Conservation (phyloP, 108 stramenopile species). For the Epipyxis sp. region DNA sequence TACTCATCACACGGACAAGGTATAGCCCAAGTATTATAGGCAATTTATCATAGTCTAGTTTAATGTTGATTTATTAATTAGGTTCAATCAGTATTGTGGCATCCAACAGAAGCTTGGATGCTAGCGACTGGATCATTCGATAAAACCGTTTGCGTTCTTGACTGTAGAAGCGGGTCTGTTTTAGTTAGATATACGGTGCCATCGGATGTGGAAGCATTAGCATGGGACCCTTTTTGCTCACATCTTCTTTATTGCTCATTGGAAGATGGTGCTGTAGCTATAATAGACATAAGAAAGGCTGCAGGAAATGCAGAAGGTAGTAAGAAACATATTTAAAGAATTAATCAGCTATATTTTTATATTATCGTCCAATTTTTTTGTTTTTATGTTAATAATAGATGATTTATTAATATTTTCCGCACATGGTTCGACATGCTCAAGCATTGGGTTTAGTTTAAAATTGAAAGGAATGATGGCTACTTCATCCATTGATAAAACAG, state of each 20-base stretch:
- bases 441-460: conserved; percentile 72
- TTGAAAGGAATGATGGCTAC: conserved; percentile 84
- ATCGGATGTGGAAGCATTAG: conserved; percentile 56
- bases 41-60: not conserved
- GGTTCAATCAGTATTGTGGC: conserved; percentile 87
- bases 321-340: no score
- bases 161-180: conserved; percentile 63
- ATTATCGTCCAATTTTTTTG: not conserved
- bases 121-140: conserved; percentile 87
- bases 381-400: no score
- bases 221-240: conserved; percentile 79
- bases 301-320: no score
- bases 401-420: conserved; percentile 69
- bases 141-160: conserved; percentile 72
- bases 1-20: conserved; percentile 91
- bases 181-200: conserved; percentile 39
- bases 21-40: conserved; percentile 46
- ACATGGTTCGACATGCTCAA: conserved; percentile 78
- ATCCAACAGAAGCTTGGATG: conserved; percentile 80
- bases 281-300: conserved; percentile 88
- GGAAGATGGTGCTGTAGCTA: conserved; percentile 80
- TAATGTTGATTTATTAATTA: no score
- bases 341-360: no score
- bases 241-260: conserved; percentile 73
- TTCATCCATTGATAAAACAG: conserved; percentile 78